A percentile compares a stretch with the other conserved stretches of the same genome.
phyloP scores from a whole-genome alignment of 2,329 filamentous ascomycete genomes.

The Colletotrichum noveboracense region DNA sequence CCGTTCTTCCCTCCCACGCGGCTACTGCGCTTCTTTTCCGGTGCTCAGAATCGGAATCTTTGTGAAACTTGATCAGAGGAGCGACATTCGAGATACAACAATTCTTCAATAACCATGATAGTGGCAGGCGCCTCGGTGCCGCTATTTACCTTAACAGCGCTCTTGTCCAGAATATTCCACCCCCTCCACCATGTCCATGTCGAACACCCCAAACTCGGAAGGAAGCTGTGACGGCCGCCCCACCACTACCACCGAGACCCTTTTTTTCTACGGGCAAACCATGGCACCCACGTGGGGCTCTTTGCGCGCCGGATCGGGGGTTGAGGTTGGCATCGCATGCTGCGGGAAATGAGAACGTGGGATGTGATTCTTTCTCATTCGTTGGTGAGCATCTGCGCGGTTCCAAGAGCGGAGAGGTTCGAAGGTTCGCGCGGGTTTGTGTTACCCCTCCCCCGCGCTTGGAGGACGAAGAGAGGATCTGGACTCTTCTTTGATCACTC shows the following conservation, averaged over 20 bases:
- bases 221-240: neutral
- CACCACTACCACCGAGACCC: neutral
- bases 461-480: neutral
- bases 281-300: constrained; percentile 18
- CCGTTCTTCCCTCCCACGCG: neutral
- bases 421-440: neutral
- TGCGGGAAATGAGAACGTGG: neutral
- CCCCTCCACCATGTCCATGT: neutral
- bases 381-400: neutral
- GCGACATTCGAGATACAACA: neutral
- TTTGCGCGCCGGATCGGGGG: neutral
- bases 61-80: neutral
- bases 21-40: neutral
- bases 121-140: neutral
- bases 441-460: neutral
- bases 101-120: neutral
- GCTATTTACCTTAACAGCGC: neutral
- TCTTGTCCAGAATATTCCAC: constrained; percentile 19
- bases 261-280: constrained; percentile 4
- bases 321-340: neutral
- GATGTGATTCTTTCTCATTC: neutral
- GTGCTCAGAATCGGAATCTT: neutral
- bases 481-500: neutral
- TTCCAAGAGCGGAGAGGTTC: neutral
- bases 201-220: neutral